Conservation (phyloP, 163 green algal genomes). For the Scenedesmus sp. region DNA sequence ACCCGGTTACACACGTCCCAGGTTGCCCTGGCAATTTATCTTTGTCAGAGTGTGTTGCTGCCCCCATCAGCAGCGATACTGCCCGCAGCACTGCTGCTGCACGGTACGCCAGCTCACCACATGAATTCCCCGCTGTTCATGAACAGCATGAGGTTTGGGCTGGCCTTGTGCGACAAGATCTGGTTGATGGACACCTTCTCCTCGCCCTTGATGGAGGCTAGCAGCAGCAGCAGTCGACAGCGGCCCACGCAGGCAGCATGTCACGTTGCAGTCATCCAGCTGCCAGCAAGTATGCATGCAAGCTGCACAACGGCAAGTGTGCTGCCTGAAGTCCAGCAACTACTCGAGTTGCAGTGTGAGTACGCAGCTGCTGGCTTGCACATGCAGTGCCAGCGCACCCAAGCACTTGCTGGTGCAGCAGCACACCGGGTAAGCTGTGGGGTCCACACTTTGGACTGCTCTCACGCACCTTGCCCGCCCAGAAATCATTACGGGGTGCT, state of each 20-base stretch:
- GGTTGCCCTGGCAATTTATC: too few relatives aligned
- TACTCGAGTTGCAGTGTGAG: background rate
- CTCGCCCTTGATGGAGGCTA: constrained; percentile 52
- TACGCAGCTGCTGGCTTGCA: background rate
- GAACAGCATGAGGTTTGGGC: constrained; percentile 58
- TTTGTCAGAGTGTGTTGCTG: background rate
- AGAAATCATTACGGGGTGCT: background rate
- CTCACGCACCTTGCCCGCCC: too few relatives aligned
- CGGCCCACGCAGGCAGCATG: background rate
- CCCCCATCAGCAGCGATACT: too few relatives aligned
- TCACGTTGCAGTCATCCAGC: background rate
- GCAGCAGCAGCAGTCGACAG: background rate
- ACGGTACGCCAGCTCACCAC: constrained; percentile 50
- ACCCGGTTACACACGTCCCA: too few relatives aligned
- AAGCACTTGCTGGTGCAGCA: background rate
- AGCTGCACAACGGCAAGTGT: background rate
- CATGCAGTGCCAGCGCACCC: background rate
- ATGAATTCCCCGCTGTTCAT: constrained; percentile 57
- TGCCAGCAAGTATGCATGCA: background rate
- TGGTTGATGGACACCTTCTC: constrained; percentile 56
- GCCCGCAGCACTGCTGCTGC: too few relatives aligned
- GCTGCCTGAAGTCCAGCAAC: background rate
- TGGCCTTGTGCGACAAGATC: constrained; percentile 58
- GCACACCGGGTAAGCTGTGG: background rate
- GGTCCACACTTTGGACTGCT: too few relatives aligned